Base-by-base conservation (phyloP, 371 early-diverging fungal species). In the Blakeslea trispora region DNA sequence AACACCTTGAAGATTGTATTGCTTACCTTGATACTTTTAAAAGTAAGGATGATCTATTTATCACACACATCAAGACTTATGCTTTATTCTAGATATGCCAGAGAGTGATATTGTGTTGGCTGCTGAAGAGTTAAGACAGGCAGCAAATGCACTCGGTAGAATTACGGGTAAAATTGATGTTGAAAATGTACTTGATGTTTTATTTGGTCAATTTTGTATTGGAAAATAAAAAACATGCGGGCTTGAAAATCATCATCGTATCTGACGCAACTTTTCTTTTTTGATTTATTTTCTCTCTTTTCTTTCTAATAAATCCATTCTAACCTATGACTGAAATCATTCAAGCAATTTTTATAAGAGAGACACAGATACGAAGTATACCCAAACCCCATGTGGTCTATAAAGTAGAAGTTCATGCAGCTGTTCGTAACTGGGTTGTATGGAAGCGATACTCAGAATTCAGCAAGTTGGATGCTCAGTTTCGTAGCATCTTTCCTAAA, bases 381-480 rank as follows among this genome's bases (percentile, higher is more conserved):
- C 93, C 93, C 4, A 88, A 87, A 72, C 81, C 84, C 5, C 91
- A 91, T 68, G 82, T 84, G 1, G 88, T 74, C 28, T 92, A 89
- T 50, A 81, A 78, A 40, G 71, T 92, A 18, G 83, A 89, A 56
- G 85, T 92, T 8, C 85, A 88, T 58, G 91, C 89, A 1, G 89
- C 92, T 2, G 91, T 93, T 21, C 86, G 93, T 18, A 83, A 90
- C 11, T 95, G 96, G 96, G 81, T 79, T 1, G 87, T 94, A 19
- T 92, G 91, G 90, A 88, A 87, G 57, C 87, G 96, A 3, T 95
- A 93, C 71, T 88, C 86, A 45, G 94, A 93, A 55, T 95, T 95
- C 61, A 79, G 79, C 35, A 72, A 80, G 28, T 83, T 95, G 1
- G 72, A 89, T 54, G 37, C 41, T 2, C 77, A 75, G 17, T 75